Evolutionary conservation across 371 early-diverging fungal genomes (phyloP).

Genomic region (Mortierella sp.): DNA sequence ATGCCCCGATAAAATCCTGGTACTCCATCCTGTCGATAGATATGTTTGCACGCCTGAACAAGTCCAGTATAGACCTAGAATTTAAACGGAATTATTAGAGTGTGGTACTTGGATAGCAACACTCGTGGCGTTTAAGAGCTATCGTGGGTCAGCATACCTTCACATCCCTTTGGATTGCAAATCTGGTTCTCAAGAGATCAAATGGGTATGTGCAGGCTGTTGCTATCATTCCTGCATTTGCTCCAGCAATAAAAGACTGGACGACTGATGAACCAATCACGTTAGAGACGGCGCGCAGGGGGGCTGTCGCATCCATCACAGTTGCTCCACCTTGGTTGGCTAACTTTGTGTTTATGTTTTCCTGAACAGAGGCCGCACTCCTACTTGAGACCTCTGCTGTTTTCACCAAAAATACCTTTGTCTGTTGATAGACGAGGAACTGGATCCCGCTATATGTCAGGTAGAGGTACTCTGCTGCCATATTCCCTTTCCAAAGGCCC

Average conservation of each 20-base stretch:
- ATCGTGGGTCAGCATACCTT: conserved; percentile 39
- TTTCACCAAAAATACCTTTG: conserved; percentile 44
- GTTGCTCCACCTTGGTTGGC: not conserved
- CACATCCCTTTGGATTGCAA: conserved; percentile 75
- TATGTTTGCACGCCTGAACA: conserved; percentile 63
- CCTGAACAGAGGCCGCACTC: not conserved
- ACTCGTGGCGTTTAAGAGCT: not conserved
- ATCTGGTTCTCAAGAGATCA: conserved; percentile 90
- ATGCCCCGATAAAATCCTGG: conserved; percentile 88
- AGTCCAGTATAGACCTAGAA: conserved; percentile 66
- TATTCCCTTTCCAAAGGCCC: conserved; percentile 92
- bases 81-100: not conserved
- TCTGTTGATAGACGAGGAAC: conserved; percentile 74
- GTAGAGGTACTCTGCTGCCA: conserved; percentile 88
- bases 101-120: not conserved
- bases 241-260: conserved; percentile 71
- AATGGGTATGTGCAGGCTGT: conserved; percentile 88
- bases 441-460: conserved; percentile 86
- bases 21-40: conserved; percentile 75
- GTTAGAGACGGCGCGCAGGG: conserved; percentile 1
- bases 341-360: not conserved
- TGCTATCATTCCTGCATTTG: conserved; percentile 76
- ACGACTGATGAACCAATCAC: conserved; percentile 11
- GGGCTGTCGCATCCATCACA: not conserved
- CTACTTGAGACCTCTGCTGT: conserved; percentile 1